Evolutionary conservation across 768 basidiomycete species (phyloP), one percentile per base, ranked within the genome.

Genomic region (Lyophyllum shimeji): DNA sequence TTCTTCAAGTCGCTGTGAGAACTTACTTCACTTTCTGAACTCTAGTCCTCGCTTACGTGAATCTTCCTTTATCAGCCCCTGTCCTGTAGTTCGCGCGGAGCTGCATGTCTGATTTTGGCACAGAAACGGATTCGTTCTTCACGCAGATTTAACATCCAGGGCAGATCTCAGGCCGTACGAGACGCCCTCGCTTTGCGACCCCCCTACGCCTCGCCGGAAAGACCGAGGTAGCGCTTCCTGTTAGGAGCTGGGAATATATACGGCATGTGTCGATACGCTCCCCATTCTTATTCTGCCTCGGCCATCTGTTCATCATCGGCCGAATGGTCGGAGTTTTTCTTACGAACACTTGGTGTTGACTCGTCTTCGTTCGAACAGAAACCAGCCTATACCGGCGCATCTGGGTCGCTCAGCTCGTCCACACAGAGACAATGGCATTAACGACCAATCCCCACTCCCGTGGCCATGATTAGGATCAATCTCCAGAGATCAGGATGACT

Each of bases 391-490:
- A 55, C 31, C 24, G 50, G 40, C 47, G 51, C 24, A 25, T 57
- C 13, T 17, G 56, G 17, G 31, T 57, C 21, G 50, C 56, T 2
- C 51, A 57, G 46, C 45, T 57, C 20, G 52, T 53, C 51, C 34
- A 52, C 51, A n/a, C 50, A n/a, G 56, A 39, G 56, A 57, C 42
- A 57, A 48, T 57, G 56, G 56, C 56, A 44, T 43, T 17, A 27
- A n/a, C n/a, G n/a, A n/a, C n/a, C n/a, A 27, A 40, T 42, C n/a
- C 37, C 23, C 40, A 37, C 17, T 40, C 49, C 21, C 33, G 21
- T 23, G 56, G 29, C 24, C 23, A 21, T 9, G 7, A 17, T 7
- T 20, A 48, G 17, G 31, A 57, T n/a, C n/a, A n/a, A n/a, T 33
- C 51, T 57, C 2, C 56, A 50, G 15, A 46, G 46, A 29, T 46